Evolutionary conservation across 805 yeast genomes (phyloP).

Genomic region (Wickerhamiella lipophila): DNA sequence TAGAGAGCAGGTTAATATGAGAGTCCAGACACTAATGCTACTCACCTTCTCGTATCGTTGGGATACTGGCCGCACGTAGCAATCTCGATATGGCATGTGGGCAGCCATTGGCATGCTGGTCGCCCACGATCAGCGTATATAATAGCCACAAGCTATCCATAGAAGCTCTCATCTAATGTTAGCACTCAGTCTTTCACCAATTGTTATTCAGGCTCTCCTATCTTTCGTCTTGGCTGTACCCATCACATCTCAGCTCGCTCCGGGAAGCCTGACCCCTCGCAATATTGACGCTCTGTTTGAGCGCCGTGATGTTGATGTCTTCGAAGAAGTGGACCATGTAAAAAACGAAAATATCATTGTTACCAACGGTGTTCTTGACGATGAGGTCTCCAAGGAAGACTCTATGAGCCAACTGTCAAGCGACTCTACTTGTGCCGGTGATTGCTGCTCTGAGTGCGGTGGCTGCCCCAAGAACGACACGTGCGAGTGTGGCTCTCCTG

Average conservation of each 20-base stretch:
- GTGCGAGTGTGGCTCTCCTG: background rate
- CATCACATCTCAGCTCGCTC: background rate
- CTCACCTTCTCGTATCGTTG: too few species aligned
- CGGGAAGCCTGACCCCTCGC: background rate
- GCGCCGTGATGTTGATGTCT: background rate
- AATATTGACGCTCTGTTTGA: background rate
- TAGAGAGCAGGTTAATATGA: too few species aligned
- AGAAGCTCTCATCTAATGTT: conserved; percentile 3
- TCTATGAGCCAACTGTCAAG: background rate
- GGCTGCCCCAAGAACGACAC: conserved; percentile 7
- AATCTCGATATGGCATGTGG: too few species aligned
- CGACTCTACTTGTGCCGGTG: background rate
- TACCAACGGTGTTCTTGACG: background rate
- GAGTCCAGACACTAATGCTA: too few species aligned
- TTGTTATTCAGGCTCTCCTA: conserved; percentile 6
- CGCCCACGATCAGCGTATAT: background rate
- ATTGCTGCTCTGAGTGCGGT: conserved; percentile 8
- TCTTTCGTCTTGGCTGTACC: conserved; percentile 7
- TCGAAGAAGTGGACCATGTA: background rate
- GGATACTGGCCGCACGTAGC: too few species aligned
- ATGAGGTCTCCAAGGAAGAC: background rate
- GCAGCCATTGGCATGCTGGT: background rate
- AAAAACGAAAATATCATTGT: background rate
- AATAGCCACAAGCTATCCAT: background rate
- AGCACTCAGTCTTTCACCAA: conserved; percentile 2